These are phyloP conservation scores for Calonectria henricotiae DNA, from an alignment of 2,329 filamentous ascomycete species.

Conservation along the genomic window DNA sequence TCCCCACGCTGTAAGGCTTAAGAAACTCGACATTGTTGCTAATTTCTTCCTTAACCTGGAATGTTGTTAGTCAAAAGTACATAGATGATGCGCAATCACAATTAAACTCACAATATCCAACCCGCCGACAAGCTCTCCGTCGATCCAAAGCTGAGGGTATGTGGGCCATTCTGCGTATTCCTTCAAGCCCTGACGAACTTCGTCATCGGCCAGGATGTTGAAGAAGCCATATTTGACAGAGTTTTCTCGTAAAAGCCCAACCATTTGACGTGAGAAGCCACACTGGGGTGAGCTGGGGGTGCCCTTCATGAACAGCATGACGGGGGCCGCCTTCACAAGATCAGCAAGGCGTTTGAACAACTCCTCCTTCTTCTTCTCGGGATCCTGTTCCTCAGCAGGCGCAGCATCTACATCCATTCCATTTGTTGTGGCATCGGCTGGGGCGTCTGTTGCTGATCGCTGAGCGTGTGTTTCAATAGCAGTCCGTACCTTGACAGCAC, in stretches of 20 bases:
- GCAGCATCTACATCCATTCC: slow-evolving; percentile 59
- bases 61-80: slow-evolving; percentile 43
- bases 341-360: slow-evolving; percentile 85
- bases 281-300: slow-evolving; percentile 90
- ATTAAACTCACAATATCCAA: slow-evolving; percentile 87
- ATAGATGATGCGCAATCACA: slow-evolving; percentile 13
- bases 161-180: slow-evolving; percentile 99
- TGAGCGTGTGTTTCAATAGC: slow-evolving; percentile 89
- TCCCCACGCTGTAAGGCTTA: slow-evolving; percentile 76
- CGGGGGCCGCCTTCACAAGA: slow-evolving; percentile 93
- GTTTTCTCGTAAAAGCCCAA: slow-evolving; percentile 88
- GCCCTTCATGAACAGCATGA: slow-evolving; percentile 99
- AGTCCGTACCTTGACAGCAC: slow-evolving; percentile 86
- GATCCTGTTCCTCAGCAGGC: slow-evolving; percentile 67
- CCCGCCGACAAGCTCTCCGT: slow-evolving; percentile 91
- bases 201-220: slow-evolving; percentile 97
- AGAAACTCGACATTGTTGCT: slow-evolving; percentile 88
- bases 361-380: slow-evolving; percentile 83
- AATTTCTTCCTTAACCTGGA: slow-evolving; percentile 93
- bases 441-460: slow-evolving; percentile 57
- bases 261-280: slow-evolving; percentile 93
- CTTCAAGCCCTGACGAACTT: slow-evolving; percentile 96
- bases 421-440: slow-evolving; percentile 57
- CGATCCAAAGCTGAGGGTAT: slow-evolving; percentile 94
- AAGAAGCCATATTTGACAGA: slow-evolving; percentile 98